These are phyloP conservation scores for Dalbergia cochinchinensis DNA, from an alignment of 306 rosid species.

Conservation along the genomic window DNA sequence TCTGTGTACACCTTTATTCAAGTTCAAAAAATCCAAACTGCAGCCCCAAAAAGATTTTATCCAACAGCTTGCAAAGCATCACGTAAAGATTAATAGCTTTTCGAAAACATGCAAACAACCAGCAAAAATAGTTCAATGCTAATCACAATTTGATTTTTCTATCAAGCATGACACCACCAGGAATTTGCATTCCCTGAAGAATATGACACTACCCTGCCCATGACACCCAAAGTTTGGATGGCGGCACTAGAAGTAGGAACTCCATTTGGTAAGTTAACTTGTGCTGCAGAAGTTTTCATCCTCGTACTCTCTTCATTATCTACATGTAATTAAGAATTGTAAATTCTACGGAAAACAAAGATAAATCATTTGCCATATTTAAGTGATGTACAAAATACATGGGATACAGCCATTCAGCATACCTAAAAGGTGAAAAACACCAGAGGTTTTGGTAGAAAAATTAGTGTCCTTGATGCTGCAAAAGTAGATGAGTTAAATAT, in stretches of 20 bases:
- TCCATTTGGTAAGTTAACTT: slow-evolving; percentile 62
- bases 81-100: neutral
- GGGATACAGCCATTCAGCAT: slow-evolving; percentile 44
- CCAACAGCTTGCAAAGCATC: slow-evolving; percentile 18
- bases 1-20: slow-evolving; percentile 13
- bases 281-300: slow-evolving; percentile 60
- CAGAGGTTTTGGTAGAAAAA: slow-evolving; percentile 63
- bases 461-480: slow-evolving; percentile 64
- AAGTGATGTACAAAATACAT: slow-evolving; percentile 18
- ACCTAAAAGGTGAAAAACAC: slow-evolving; percentile 83
- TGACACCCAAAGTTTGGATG: slow-evolving; percentile 58
- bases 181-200: slow-evolving; percentile 39
- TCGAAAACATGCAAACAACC: neutral
- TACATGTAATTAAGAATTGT: slow-evolving; percentile 48
- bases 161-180: slow-evolving; percentile 19
- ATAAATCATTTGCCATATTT: neutral
- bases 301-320: slow-evolving; percentile 60
- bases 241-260: slow-evolving; percentile 60
- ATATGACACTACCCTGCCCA: slow-evolving; percentile 53
- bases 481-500: slow-evolving; percentile 27
- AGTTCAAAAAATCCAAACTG: slow-evolving; percentile 11
- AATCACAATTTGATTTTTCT: slow-evolving; percentile 8
- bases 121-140: neutral
- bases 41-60: neutral
- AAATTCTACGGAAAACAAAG: slow-evolving; percentile 30